Base-by-base conservation (phyloP, 2,329 filamentous ascomycete species). In the Fusarium burgessii region DNA sequence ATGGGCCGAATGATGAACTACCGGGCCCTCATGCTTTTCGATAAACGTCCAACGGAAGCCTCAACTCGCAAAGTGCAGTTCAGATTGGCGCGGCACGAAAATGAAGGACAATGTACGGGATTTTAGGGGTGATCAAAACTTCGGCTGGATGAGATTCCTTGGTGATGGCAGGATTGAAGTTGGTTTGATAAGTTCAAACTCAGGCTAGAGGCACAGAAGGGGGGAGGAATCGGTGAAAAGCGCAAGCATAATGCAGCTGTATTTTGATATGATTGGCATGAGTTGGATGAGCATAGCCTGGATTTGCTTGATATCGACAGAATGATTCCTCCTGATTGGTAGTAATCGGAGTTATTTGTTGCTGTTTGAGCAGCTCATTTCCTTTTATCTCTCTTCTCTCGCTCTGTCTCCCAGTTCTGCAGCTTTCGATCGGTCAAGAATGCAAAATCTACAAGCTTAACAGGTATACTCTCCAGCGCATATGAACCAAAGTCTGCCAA, bases 211-310 rank as follows among this genome's bases (percentile, higher is more conserved):
- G 35, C 63, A 1, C 29, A 42, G 6, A 66, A 60, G 5, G 32
- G 10, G 4, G 41, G 35, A 6, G 15, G n/a, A 2, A 11, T 52
- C 0, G 50, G 38, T 3, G 51, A 23, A 5, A n/a, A 7, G 3
- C 3, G 7, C 0, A 51, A 47, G 11, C 52, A 66, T 13, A 12
- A 1, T 6, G 14, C n/a, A 2, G 3, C n/a, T 6, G 6, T 0
- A 1, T 59, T 66, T 35, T 66, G 51, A 61, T 27, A 27, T 7
- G 25, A 52, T 2, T 66, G 52, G 45, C 61, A 59, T 27, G 45
- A 52, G 1, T 42, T 46, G 15, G 61, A 66, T 18, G 41, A 42
- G 9, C 7, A 33, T 15, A 11, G 1, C 10, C 18, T 63, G 3
- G n/a, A 63, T 7, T 10, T 63, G n/a, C 7, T 47, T 25, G 47